Evolutionary conservation across 1,284 basidiomycete genomes (phyloP), one percentile per base, ranked within the genome.

Genomic region (Thecaphora thlaspeos): DNA sequence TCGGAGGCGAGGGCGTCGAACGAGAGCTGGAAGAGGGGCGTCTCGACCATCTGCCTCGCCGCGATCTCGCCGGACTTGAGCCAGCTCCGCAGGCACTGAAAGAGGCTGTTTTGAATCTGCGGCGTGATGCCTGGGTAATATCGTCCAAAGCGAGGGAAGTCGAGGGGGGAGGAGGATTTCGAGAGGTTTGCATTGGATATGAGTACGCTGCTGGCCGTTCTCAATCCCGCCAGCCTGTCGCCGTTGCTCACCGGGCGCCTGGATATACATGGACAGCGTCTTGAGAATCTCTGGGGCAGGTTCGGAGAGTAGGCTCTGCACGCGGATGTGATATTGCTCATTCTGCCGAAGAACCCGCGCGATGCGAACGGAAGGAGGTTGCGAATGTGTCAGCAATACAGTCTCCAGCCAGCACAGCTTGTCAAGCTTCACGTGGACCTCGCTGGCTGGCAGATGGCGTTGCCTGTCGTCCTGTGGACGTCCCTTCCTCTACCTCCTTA

Each of bases 51-150:
- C 30, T 84, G 82, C 4, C 76, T 70, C 0, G 87, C 84, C 28
- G 83, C 80, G 55, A 95, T 83, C 80, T 97, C 93, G 24, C 94
- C 93, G 2, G 90, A 88, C 34, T 85, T 81, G 24, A 97, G 82
- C 94, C 94, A 98, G 68, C 85, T 87, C 43, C 87, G 85, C 41
- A 97, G 81, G 58, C 91, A 93, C 48, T 84, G 82, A 78, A 97
- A 93, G n/a, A 94, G 82, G 71, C 91, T 87, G 15, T 79, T 82
- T 72, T 95, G 91, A n/a, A 97, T 87, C 17, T 82, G 81, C 32
- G 82, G 73, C 1, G 92, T 95, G 39, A 93, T 85, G 46, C 94
- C 66, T 64, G 48, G 38, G 26, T 28, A 7, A 7, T 28, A n/a
- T n/a, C n/a, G n/a, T n/a, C n/a, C n/a, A n/a, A 17, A 32, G 41